Base-by-base conservation (phyloP, 2,329 filamentous ascomycete species). In the Byssochlamys sp. region DNA sequence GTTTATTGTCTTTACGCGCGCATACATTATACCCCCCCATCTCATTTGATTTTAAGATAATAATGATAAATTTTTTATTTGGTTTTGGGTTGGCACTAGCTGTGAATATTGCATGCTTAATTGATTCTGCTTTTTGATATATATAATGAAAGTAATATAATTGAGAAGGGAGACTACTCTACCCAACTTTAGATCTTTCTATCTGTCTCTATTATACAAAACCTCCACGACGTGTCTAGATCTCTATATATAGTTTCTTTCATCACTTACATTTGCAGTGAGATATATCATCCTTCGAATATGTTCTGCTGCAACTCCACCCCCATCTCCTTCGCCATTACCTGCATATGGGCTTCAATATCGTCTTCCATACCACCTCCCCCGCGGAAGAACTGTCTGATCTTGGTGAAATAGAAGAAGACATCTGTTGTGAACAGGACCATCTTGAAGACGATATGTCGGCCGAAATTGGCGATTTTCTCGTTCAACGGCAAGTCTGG, bases 361-460 rank as follows among this genome's bases (percentile, higher is more conserved):
- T 92, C 90, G 69, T 96, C 92, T 71, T 97, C 94, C 88, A 97
- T 94, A 0, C 91, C 91, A 9, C 85, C 81, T 0, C 91, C 90
- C 2, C 85, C 73, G 0, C 89, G 89, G 11, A 96, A 69, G 70
- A 83, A 81, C 75, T 97, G 91, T 63, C 84, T 81, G 5, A 95
- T 54, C 75, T 88, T 89, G 65, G 85, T 87, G 65, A 87, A 88
- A 71, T 88, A 95, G 71, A 96, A 99, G 10, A 87, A 83, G 0
- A 95, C 69, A 72, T 97, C 94, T 14, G 85, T 89, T 3, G 83
- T 79, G 14, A 90, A 76, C 64, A 99, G 72, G 35, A 96, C 88
- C 1, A 85, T 71, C 65, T 85, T 84, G 76, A 97, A 97, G n/a
- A 95, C 65, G 24, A 95, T 55, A 75, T 97, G 92, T 25, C 84